A percentile compares a stretch with the other conserved stretches of the same genome.
Evolutionary conservation across 495 filamentous ascomycete genomes (phyloP).

Genomic region (Trichoderma virens): DNA sequence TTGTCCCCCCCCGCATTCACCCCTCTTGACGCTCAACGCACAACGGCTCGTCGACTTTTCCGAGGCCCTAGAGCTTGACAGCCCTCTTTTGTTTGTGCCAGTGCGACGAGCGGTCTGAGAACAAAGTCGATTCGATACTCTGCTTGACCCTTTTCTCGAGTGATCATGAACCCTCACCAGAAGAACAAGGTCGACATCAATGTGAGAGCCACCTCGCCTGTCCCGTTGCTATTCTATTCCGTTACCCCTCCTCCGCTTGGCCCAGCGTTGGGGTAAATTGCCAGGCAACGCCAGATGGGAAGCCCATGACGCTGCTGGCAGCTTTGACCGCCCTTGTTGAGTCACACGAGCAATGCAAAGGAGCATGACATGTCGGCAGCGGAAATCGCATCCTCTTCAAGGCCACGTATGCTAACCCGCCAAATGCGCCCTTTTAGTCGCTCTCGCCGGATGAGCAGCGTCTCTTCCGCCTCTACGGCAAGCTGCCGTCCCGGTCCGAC

Average conservation of each 20-base stretch:
- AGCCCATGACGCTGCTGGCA: neutral
- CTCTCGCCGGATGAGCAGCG: conserved; percentile 89
- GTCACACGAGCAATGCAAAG: too few species aligned
- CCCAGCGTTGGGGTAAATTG: neutral
- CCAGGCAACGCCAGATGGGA: neutral
- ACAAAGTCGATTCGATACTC: neutral
- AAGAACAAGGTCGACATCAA: conserved; percentile 94
- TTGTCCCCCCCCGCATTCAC: neutral
- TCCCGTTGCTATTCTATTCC: conserved; percentile 10
- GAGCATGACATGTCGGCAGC: too few species aligned
- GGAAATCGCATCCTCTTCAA: too few species aligned
- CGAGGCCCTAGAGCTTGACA: neutral
- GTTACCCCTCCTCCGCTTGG: neutral
- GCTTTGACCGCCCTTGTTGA: too few species aligned
- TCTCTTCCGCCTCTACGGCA: conserved; percentile 92
- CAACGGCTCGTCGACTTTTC: neutral
- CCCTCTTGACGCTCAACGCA: too few species aligned
- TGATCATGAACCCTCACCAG: conserved; percentile 87
- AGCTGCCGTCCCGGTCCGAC: conserved; percentile 91
- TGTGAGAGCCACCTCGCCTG: conserved; percentile 47
- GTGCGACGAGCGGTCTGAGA: neutral
- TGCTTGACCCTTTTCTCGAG: neutral
- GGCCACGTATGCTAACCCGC: conserved; percentile 14
- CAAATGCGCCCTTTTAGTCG: conserved; percentile 44
- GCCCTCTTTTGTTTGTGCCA: neutral